phyloP scores from a whole-genome alignment of 768 basidiomycete species.

The Mycena crocata region DNA sequence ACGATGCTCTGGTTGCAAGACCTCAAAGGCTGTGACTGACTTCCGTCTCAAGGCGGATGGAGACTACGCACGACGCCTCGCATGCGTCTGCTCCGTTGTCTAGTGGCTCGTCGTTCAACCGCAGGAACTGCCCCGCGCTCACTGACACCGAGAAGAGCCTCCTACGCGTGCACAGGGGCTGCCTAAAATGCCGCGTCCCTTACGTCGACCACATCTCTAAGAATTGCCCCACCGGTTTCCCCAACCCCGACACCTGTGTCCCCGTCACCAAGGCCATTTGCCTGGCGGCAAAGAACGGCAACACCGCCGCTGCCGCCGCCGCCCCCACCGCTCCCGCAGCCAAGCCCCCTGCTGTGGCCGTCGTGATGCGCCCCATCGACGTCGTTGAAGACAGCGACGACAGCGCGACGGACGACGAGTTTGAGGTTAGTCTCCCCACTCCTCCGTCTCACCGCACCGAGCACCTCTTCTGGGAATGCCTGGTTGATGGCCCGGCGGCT shows the following conservation, averaged over 20 bases:
- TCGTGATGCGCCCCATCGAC: background rate
- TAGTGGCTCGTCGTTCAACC: background rate
- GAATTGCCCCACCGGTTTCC: background rate
- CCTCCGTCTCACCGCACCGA: background rate
- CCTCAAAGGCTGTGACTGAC: background rate
- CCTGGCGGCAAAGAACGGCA: too few relatives aligned
- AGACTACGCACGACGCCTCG: background rate
- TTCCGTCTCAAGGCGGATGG: background rate
- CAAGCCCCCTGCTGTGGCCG: background rate
- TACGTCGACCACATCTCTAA: background rate
- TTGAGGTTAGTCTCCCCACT: background rate
- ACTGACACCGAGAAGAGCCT: background rate
- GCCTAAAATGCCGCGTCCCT: background rate
- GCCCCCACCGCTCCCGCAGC: background rate
- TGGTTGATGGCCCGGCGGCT: background rate
- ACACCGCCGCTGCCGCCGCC: too few relatives aligned
- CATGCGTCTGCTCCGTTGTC: background rate
- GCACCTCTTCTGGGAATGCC: conserved; percentile 21
- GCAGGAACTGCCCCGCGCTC: background rate
- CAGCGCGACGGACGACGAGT: background rate
- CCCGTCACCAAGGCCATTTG: background rate
- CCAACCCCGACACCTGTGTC: background rate
- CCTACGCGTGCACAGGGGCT: background rate
- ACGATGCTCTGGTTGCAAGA: too few relatives aligned
- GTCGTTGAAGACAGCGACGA: background rate